Evolutionary conservation across 106 monocot genomes (phyloP), one percentile per base, ranked within the genome.

Genomic region (Ottelia alismoides): DNA sequence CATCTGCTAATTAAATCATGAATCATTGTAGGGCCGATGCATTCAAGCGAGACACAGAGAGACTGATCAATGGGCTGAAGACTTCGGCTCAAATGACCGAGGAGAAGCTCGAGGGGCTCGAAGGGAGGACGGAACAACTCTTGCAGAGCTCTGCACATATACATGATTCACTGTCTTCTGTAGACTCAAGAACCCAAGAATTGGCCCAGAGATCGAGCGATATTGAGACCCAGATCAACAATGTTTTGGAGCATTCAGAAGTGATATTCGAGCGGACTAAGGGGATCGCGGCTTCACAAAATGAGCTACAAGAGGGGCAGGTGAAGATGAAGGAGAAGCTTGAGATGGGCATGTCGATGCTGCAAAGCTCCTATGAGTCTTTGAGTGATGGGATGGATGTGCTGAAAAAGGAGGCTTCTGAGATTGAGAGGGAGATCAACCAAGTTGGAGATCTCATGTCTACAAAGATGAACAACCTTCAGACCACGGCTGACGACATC

Each of bases 11-110:
- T 43, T 43, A 6, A 43, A 43, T 7, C 40, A 43, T 7, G 10
- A 7, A 7, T 43, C 40, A 43, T 7, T 43, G 40, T 43, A 89
- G 94, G 60, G 75, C 69, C 21, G 76, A 76, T 25, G 66, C 71
- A n/a, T 96, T 96, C 76, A 84, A 82, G 70, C 65, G 63, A 46
- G 67, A 70, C 0, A 96, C 84, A 0, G 84, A 89, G 72, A 73
- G 75, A 48, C 29, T 89, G 61, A 73, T 96, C 14, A 96, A 84
- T 50, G 85, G 77, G n/a, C 31, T 96, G 55, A 57, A 70, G 18
- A 58, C 49, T 50, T 70, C 83, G 24, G 75, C 83, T 25, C 65
- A 63, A 2, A 70, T 55, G 9, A 73, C 78, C 1, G 78, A 75
- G 26, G 75, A 81, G 4, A 84, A 76, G 73, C 45, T 94, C 18